Conservation (phyloP, 129 eudicot genomes). For the Ambrosia artemisiifolia region DNA sequence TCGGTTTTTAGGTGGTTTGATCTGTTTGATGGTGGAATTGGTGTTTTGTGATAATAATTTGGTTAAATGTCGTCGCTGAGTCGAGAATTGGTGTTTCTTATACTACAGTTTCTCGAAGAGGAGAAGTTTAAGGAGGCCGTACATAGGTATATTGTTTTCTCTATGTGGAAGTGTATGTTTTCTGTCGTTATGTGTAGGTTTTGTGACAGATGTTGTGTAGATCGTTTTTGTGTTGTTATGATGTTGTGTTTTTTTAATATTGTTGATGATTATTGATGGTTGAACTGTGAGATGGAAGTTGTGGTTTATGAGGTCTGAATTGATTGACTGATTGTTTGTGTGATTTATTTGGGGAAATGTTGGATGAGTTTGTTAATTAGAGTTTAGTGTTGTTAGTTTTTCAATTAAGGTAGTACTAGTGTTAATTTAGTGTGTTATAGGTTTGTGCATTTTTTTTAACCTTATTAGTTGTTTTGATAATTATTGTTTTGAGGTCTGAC, state of each 20-base stretch:
- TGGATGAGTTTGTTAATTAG: slow-evolving; percentile 2
- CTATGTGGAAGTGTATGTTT: not conserved
- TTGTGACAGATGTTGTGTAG: not conserved
- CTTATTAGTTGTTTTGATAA: too few relatives aligned
- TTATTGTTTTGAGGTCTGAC: too few relatives aligned
- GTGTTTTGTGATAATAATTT: slow-evolving; percentile 9
- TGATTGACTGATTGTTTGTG: slow-evolving; percentile 1
- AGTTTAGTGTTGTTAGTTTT: not conserved
- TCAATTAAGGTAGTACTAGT: not conserved
- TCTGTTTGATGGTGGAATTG: slow-evolving; percentile 7
- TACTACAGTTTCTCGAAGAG: slow-evolving; percentile 87
- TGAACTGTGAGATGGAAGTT: not conserved
- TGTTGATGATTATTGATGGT: not conserved
- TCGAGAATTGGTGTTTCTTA: slow-evolving; percentile 78
- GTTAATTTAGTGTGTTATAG: not conserved
- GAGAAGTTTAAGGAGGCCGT: slow-evolving; percentile 86
- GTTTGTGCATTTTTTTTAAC: not conserved
- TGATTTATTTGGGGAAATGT: not conserved
- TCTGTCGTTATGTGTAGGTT: not conserved
- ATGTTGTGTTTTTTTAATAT: not conserved
- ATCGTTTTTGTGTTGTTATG: not conserved
- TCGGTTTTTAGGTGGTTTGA: not conserved
- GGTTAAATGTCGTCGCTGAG: slow-evolving; percentile 69
- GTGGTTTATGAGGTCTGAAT: not conserved
- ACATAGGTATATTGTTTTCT: slow-evolving; percentile 41